Evolutionary conservation across 352 stramenopile genomes (phyloP).

Genomic region (Blastocystis sp.): DNA sequence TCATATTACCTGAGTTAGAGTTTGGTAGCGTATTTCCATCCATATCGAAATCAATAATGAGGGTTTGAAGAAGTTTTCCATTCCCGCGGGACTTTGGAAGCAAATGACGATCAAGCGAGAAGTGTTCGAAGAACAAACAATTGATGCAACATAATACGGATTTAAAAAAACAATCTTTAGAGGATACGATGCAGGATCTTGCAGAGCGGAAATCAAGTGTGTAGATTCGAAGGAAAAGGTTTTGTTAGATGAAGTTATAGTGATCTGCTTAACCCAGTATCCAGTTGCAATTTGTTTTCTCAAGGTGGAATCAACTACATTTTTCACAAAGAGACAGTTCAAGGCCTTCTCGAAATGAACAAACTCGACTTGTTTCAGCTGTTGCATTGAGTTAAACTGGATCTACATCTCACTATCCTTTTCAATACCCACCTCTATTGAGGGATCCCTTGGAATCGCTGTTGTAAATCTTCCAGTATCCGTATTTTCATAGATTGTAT

Average conservation of each 20-base stretch:
- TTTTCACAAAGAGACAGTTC: neutral
- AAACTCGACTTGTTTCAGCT: neutral
- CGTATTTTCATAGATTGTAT: neutral
- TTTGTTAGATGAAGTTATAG: too few species aligned
- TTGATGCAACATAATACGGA: neutral
- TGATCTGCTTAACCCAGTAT: neutral
- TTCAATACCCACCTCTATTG: neutral
- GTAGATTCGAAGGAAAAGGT: too few species aligned
- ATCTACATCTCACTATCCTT: neutral
- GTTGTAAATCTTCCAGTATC: neutral
- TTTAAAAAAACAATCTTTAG: neutral
- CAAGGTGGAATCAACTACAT: neutral
- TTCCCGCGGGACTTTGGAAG: neutral
- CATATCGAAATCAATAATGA: slow-evolving; percentile 28
- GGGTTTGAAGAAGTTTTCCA: neutral
- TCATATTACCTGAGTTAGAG: slow-evolving; percentile 31
- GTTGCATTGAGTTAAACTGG: neutral
- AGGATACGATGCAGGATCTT: neutral
- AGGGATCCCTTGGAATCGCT: neutral
- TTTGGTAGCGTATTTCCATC: neutral
- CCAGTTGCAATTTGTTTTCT: neutral
- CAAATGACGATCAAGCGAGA: neutral
- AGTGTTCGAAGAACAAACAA: neutral
- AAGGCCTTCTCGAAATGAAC: neutral
- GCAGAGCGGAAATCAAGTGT: too few species aligned